Percentiles rank a stretch among this genome's conserved stretches.
These are phyloP conservation scores for Cetradonia linearis DNA, from an alignment of 495 filamentous ascomycete genomes.

Conservation along the genomic window DNA sequence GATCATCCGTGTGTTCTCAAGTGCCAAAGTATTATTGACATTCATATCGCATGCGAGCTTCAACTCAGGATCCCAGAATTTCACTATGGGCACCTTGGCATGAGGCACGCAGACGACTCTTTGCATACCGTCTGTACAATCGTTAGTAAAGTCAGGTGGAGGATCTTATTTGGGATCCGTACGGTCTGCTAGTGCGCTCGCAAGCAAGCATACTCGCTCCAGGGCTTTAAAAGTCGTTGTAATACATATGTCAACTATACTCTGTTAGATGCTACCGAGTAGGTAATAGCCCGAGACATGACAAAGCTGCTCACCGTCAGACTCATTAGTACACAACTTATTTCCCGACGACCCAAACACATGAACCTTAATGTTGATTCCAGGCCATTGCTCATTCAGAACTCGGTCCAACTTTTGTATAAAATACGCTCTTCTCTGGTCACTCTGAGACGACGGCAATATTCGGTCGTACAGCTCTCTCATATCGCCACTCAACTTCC, in stretches of 20 bases:
- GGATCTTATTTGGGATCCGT: slow-evolving; percentile 30
- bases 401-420: slow-evolving; percentile 77
- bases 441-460: slow-evolving; percentile 71
- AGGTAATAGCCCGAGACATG: not conserved
- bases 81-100: slow-evolving; percentile 96
- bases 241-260: slow-evolving; percentile 89
- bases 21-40: slow-evolving; percentile 86
- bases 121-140: slow-evolving; percentile 76
- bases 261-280: slow-evolving; percentile 23
- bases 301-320: slow-evolving; percentile 59
- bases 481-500: slow-evolving; percentile 70
- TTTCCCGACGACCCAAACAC: slow-evolving; percentile 97
- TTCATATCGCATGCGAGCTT: slow-evolving; percentile 94
- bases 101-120: slow-evolving; percentile 85
- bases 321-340: slow-evolving; percentile 87
- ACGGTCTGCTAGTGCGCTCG: slow-evolving; percentile 76
- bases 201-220: slow-evolving; percentile 79
- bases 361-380: slow-evolving; percentile 77
- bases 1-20: slow-evolving; percentile 97
- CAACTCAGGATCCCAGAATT: slow-evolving; percentile 95
- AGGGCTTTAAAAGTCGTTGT: slow-evolving; percentile 77
- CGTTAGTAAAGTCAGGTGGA: slow-evolving; percentile 25
- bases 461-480: slow-evolving; percentile 72
- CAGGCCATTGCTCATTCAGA: slow-evolving; percentile 85
- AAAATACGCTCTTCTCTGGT: slow-evolving; percentile 60